Evolutionary conservation across 257 asterid genomes (phyloP).

Genomic region (Gentiana straminea): DNA sequence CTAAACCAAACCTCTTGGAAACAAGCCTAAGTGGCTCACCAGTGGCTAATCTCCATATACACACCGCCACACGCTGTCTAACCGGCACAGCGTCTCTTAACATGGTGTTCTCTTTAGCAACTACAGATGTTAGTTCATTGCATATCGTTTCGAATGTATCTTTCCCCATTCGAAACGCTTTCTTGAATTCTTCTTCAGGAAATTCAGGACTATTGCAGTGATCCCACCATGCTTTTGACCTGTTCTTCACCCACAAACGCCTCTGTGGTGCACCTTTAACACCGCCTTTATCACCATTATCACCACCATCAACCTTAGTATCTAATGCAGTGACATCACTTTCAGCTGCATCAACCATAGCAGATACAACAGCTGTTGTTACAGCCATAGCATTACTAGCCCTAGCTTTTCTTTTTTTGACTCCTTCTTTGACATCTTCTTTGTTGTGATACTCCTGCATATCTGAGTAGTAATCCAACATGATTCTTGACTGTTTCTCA

Average conservation of each 20-base stretch:
- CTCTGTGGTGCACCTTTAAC: constrained; percentile 36
- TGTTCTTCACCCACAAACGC: constrained; percentile 82
- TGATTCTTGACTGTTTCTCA: constrained; percentile 27
- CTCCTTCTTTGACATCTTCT: constrained; percentile 30
- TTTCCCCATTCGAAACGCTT: constrained; percentile 90
- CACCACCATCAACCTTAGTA: constrained; percentile 5
- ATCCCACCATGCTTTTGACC: constrained; percentile 97
- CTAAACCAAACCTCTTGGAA: constrained; percentile 80
- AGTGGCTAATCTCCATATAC: constrained; percentile 96
- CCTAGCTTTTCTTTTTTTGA: constrained; percentile 37
- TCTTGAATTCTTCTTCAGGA: constrained; percentile 76
- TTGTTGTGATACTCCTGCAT: constrained; percentile 30
- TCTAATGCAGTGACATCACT: neutral
- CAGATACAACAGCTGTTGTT: constrained; percentile 18
- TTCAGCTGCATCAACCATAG: constrained; percentile 6
- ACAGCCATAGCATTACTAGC: constrained; percentile 25
- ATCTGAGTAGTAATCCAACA: constrained; percentile 53
- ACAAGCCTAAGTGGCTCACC: constrained; percentile 92
- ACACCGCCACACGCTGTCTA: constrained; percentile 81
- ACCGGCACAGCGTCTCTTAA: constrained; percentile 91
- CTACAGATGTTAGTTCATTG: constrained; percentile 55
- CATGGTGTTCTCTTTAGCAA: constrained; percentile 86
- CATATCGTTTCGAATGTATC: constrained; percentile 78
- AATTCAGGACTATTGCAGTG: constrained; percentile 83
- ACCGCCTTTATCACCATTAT: constrained; percentile 9